Evolutionary conservation across 2,329 filamentous ascomycete species (phyloP).

Genomic region (Trichoderma oligosporum): DNA sequence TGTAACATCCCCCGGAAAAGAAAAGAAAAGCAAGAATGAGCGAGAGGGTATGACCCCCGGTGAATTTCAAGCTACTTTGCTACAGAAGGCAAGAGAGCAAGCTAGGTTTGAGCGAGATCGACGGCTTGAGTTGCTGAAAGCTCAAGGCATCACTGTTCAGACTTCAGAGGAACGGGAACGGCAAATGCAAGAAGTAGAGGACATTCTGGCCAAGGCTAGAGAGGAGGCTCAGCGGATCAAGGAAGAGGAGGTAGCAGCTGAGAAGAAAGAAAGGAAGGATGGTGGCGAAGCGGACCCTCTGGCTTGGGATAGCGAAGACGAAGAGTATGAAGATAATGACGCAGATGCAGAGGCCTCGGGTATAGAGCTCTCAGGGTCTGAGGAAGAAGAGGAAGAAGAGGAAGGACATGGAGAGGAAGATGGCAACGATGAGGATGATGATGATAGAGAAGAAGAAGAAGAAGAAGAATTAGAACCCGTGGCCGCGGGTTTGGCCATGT

Average conservation of each 20-base stretch:
- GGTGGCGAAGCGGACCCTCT: constrained; percentile 47
- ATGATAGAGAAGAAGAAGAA: too few relatives aligned
- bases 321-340: constrained; percentile 44
- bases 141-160: constrained; percentile 76
- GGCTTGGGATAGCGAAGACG: constrained; percentile 55
- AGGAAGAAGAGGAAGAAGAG: constrained; percentile 37
- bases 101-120: constrained; percentile 73
- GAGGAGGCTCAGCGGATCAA: constrained; percentile 72
- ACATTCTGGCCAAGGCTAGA: constrained; percentile 80
- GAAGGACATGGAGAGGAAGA: too few relatives aligned
- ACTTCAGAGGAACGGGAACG: constrained; percentile 82
- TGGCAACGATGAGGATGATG: constrained; percentile 33
- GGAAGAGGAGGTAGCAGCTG: constrained; percentile 69
- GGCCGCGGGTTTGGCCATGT: constrained; percentile 25
- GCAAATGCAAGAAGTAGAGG: constrained; percentile 79
- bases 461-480: constrained; percentile 33
- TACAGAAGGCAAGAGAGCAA: constrained; percentile 72
- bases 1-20: constrained; percentile 59
- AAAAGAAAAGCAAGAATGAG: constrained; percentile 40
- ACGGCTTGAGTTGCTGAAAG: constrained; percentile 69
- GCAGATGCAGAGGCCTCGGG: constrained; percentile 38
- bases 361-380: constrained; percentile 45
- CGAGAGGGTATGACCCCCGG: constrained; percentile 60
- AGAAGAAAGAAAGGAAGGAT: constrained; percentile 59
- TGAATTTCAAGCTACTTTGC: constrained; percentile 65